Evolutionary conservation across 2,329 filamentous ascomycete genomes (phyloP).

Genomic region (Stachybotrys chartarum): DNA sequence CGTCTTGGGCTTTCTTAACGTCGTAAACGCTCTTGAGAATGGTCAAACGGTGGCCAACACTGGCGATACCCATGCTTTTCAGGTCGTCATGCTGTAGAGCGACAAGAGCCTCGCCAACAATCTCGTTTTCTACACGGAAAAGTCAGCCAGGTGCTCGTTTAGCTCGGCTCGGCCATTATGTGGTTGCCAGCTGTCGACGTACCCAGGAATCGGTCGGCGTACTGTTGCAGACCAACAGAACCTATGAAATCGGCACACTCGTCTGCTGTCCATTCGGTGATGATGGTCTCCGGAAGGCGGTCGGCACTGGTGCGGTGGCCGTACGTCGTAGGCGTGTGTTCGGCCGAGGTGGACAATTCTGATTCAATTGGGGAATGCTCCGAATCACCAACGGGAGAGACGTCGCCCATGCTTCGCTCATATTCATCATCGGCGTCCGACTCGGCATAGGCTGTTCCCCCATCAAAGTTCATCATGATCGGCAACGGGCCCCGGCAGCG

Average conservation of each 20-base stretch:
- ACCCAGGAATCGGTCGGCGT: slow-evolving; percentile 80
- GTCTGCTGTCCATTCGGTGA: slow-evolving; percentile 75
- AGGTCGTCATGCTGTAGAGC: slow-evolving; percentile 87
- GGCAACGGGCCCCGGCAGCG: slow-evolving; percentile 7
- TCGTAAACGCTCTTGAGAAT: slow-evolving; percentile 96
- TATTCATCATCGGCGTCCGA: slow-evolving; percentile 80
- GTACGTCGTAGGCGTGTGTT: slow-evolving; percentile 76
- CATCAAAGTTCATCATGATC: slow-evolving; percentile 52
- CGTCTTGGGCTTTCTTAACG: slow-evolving; percentile 87
- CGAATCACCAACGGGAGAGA: slow-evolving; percentile 62
- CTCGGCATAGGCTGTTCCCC: slow-evolving; percentile 66
- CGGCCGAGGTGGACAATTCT: slow-evolving; percentile 58
- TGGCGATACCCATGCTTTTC: slow-evolving; percentile 88
- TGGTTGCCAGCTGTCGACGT: slow-evolving; percentile 26
- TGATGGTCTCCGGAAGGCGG: slow-evolving; percentile 64
- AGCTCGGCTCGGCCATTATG: not conserved
- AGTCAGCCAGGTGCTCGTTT: not conserved
- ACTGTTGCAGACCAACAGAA: slow-evolving; percentile 72
- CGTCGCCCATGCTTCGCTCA: slow-evolving; percentile 63
- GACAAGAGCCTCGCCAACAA: slow-evolving; percentile 85
- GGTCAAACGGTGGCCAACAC: slow-evolving; percentile 88
- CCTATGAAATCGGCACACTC: slow-evolving; percentile 87
- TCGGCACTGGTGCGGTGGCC: slow-evolving; percentile 59
- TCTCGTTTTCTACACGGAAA: slow-evolving; percentile 68
- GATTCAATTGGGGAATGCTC: slow-evolving; percentile 66